Percentiles rank a stretch among this genome's conserved stretches.
These are phyloP conservation scores for Lentinula raphanica DNA, from an alignment of 768 basidiomycete genomes.

Conservation along the genomic window DNA sequence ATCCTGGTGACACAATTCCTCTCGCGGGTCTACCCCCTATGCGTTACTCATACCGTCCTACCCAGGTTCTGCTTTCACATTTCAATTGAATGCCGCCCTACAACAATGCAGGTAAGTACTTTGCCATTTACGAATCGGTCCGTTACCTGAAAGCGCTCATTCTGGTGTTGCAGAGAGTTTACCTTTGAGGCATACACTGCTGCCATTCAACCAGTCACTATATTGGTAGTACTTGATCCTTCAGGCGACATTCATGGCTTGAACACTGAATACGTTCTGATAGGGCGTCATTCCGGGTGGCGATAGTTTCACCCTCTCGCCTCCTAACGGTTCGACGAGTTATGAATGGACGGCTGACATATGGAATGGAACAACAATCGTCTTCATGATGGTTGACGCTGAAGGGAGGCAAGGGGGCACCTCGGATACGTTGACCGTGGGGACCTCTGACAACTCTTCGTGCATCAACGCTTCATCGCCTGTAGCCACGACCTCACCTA, in stretches of 20 bases:
- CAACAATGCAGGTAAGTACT: conserved; percentile 55
- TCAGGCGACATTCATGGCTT: background rate
- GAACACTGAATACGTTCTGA: background rate
- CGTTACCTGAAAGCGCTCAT: conserved; percentile 7
- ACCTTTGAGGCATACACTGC: conserved; percentile 36
- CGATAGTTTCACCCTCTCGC: conserved; percentile 36
- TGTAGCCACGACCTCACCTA: conserved; percentile 36
- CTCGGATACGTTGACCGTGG: conserved; percentile 47
- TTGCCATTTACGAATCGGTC: background rate
- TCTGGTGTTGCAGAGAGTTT: conserved; percentile 36
- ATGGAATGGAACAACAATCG: conserved; percentile 48
- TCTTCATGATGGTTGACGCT: conserved; percentile 54
- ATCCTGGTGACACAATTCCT: conserved; percentile 27
- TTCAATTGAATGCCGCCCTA: conserved; percentile 45
- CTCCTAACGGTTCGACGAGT: conserved; percentile 31
- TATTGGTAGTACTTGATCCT: no score
- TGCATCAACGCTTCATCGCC: conserved; percentile 48
- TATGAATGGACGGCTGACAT: conserved; percentile 56
- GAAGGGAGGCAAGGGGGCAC: conserved; percentile 51
- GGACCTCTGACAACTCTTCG: conserved; percentile 42
- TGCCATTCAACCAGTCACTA: conserved; percentile 30
- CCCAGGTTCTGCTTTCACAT: conserved; percentile 38
- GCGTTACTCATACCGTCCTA: background rate
- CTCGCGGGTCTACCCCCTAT: background rate
- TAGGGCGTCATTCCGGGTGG: conserved; percentile 67